Percentiles rank a stretch among this genome's conserved stretches.
Conservation (phyloP, 140 eudicot genomes). For the Erigeron philadelphicus region DNA sequence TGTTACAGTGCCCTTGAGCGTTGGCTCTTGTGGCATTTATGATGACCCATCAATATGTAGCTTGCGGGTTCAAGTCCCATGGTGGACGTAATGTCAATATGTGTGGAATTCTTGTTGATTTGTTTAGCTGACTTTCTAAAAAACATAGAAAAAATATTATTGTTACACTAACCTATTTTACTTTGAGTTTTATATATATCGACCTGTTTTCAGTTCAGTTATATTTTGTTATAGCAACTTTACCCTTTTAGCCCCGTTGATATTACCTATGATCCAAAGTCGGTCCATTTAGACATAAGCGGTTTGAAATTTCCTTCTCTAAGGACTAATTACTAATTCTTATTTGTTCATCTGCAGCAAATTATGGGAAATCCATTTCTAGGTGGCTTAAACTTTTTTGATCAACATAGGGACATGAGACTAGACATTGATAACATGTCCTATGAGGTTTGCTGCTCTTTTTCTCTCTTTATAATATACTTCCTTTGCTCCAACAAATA, state of each 20-base stretch:
- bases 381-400: conserved; percentile 56
- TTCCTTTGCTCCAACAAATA: conserved; percentile 4
- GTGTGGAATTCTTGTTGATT: too few species aligned
- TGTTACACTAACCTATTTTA: not conserved
- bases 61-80: too few species aligned
- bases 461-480: not conserved
- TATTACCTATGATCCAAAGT: not conserved
- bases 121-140: too few species aligned
- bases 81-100: too few species aligned
- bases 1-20: too few species aligned
- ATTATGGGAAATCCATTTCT: conserved; percentile 54
- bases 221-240: not conserved
- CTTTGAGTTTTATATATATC: conserved; percentile 3
- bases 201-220: conserved; percentile 5
- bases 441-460: conserved; percentile 60
- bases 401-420: conserved; percentile 90
- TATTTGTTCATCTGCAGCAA: conserved; percentile 42
- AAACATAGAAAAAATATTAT: too few species aligned
- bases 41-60: too few species aligned
- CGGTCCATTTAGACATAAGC: not conserved
- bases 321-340: not conserved
- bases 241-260: not conserved
- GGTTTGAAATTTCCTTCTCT: not conserved
- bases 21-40: too few species aligned
- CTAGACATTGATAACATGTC: conserved; percentile 95